These are phyloP conservation scores for Alloteropsis semialata DNA, from an alignment of 176 grass and related monocot genomes.

Conservation along the genomic window DNA sequence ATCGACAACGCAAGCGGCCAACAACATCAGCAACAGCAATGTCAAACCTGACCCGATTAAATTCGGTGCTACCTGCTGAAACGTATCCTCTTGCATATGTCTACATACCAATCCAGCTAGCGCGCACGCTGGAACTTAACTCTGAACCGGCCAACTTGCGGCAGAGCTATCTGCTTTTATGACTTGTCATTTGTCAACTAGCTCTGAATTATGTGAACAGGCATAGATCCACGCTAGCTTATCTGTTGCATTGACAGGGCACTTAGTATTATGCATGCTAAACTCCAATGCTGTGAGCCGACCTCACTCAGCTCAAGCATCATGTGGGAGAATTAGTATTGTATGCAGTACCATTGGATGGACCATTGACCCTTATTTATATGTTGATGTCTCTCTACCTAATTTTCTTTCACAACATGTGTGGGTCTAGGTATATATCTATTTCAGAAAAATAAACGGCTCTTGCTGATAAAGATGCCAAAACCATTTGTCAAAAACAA, in stretches of 20 bases:
- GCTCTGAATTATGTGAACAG: conserved; percentile 1
- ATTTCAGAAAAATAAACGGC: background rate
- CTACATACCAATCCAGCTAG: background rate
- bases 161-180: conserved; percentile 33
- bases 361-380: conserved; percentile 23
- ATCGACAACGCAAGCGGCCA: background rate
- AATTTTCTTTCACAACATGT: background rate
- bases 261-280: conserved; percentile 20
- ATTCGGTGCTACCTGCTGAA: background rate
- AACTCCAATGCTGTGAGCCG: conserved; percentile 21
- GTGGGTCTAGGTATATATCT: background rate
- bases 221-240: background rate
- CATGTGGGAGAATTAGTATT: background rate
- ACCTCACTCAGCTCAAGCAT: background rate
- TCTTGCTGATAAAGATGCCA: background rate
- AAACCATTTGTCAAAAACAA: background rate
- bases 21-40: background rate
- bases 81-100: background rate
- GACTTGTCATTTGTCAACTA: conserved; percentile 30
- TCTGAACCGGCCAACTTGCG: conserved; percentile 10
- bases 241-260: background rate
- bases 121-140: background rate
- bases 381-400: background rate
- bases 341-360: background rate
- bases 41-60: conserved; percentile 17